phyloP scores from a whole-genome alignment of 1,284 basidiomycete species.

The Anthracocystis setariae region DNA sequence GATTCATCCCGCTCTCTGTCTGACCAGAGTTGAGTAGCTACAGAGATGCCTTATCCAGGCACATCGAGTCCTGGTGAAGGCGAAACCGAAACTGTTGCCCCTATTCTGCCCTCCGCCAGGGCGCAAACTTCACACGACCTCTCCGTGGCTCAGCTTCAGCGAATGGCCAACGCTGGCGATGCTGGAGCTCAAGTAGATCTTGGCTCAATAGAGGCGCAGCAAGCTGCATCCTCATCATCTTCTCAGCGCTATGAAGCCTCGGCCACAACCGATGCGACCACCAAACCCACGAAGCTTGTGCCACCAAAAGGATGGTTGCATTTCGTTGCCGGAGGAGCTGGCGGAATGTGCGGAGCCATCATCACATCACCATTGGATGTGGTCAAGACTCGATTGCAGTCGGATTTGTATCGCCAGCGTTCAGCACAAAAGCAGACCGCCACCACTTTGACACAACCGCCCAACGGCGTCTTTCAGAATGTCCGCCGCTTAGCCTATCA shows the following conservation, averaged over 20 bases:
- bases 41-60: slow-evolving; percentile 49
- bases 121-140: slow-evolving; percentile 8
- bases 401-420: slow-evolving; percentile 79
- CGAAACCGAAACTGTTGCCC: slow-evolving; percentile 43
- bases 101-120: slow-evolving; percentile 40
- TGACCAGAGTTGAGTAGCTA: neutral
- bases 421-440: slow-evolving; percentile 6
- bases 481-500: slow-evolving; percentile 79
- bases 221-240: slow-evolving; percentile 26
- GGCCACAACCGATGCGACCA: neutral
- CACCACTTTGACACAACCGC: slow-evolving; percentile 5
- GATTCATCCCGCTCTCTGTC: neutral
- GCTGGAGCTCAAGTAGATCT: slow-evolving; percentile 47
- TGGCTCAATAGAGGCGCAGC: slow-evolving; percentile 18
- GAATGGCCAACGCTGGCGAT: slow-evolving; percentile 18
- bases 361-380: slow-evolving; percentile 98
- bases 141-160: slow-evolving; percentile 20
- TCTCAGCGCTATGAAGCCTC: neutral
- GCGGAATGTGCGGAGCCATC: slow-evolving; percentile 97
- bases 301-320: slow-evolving; percentile 69
- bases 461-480: slow-evolving; percentile 55
- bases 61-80: slow-evolving; percentile 48
- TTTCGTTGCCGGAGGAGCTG: slow-evolving; percentile 73
- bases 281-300: slow-evolving; percentile 16
- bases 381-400: slow-evolving; percentile 96